Base-by-base conservation (phyloP, 495 filamentous ascomycete species). In the Aspergillus baeticus region DNA sequence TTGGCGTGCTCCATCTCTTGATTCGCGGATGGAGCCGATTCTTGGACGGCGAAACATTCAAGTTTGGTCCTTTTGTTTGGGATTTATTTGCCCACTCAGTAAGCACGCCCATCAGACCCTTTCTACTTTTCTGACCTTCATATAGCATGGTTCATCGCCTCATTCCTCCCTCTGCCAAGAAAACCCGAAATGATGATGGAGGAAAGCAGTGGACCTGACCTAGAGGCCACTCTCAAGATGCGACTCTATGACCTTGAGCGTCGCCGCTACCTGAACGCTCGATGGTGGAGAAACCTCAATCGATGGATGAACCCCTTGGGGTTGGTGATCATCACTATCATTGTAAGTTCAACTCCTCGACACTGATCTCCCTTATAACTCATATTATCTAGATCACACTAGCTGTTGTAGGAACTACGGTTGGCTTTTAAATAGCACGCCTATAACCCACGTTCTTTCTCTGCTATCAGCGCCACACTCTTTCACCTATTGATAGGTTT, bases 211-310 rank as follows among this genome's bases (percentile, higher is more conserved):
- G 63, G 61, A 46, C 43, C 68, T 49, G 65, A 72, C 37, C 64
- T 80, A 11, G 78, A 78, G 51, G 61, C 64, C 15, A 75, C 80
- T 20, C 74, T 77, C 52, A 77, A 76, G 36, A 71, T 72, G 60
- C 76, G 66, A 57, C 64, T 76, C 43, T 64, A 62, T 41, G 62
- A 64, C 23, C 62, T 84, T 20, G 85, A 90, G 59, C 82, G 85
- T 45, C 77, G 77, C 36, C 79, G 82, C 46, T 90, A 89, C 66
- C 80, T 89, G 62, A 96, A 91, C 66, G 91, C 91, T 11, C 80
- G 83, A 35, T 97, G 93, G 92, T 98, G 94, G 94, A 82, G 94
- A 55, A 88, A 83, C 55, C 77, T 97, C 42, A 98, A 98, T 70
- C 86, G 91, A 38, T 81, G 86, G 63, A 92, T 98, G 90, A 84